These are phyloP conservation scores for Jimgerdemannia flammicorona DNA, from an alignment of 192 early-diverging fungal species.

Conservation along the genomic window DNA sequence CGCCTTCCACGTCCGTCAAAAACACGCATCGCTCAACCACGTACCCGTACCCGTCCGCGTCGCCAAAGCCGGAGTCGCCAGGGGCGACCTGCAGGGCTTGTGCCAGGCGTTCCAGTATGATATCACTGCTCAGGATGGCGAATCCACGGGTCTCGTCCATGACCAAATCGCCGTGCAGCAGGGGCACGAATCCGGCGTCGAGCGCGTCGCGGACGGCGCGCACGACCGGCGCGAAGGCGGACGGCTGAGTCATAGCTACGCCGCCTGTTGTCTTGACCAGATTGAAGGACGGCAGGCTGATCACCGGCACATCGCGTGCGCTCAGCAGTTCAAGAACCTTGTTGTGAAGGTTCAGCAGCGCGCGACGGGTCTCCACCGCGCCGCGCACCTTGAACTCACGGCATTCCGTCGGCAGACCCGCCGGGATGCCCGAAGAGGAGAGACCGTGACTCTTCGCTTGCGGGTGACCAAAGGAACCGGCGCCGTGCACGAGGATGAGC, in stretches of 20 bases:
- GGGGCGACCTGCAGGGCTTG: not conserved
- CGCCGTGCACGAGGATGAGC: slow-evolving; percentile 30
- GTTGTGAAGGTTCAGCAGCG: slow-evolving; percentile 14
- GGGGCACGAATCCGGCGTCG: slow-evolving; percentile 21
- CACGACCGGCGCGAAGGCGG: not conserved
- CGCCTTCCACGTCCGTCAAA: slow-evolving; percentile 29
- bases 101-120: slow-evolving; percentile 23
- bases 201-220: slow-evolving; percentile 8
- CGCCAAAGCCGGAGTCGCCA: not conserved
- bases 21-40: slow-evolving; percentile 21
- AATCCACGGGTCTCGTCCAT: slow-evolving; percentile 21
- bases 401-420: not conserved
- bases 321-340: slow-evolving; percentile 4
- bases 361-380: not conserved
- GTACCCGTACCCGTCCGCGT: not conserved
- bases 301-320: slow-evolving; percentile 12
- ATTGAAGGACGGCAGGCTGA: slow-evolving; percentile 22
- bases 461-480: slow-evolving; percentile 36
- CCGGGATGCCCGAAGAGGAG: not conserved
- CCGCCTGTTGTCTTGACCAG: slow-evolving; percentile 18
- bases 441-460: slow-evolving; percentile 28
- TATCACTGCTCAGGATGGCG: slow-evolving; percentile 30
- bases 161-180: slow-evolving; percentile 30
- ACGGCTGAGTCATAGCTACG: not conserved
- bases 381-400: slow-evolving; percentile 7